Evolutionary conservation across 345 rosid species (phyloP), one percentile per base, ranked within the genome.

Genomic region (Ceriops tagal): DNA sequence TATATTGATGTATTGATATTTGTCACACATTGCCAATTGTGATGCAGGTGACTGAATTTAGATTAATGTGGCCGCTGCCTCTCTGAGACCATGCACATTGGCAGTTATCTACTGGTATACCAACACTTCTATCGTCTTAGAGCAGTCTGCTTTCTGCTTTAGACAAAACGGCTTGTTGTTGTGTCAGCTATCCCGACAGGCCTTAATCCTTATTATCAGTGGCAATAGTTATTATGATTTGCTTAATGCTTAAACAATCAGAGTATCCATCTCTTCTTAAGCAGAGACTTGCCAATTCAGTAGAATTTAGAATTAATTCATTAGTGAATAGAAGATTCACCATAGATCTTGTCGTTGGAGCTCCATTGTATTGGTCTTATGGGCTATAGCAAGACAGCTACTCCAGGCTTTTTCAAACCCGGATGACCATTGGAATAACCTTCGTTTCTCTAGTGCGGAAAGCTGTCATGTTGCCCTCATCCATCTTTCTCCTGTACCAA

Each of bases 381-480:
- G 13, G 20, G 64, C 5, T 1, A n/a, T 61, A 16, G 37, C 51
- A 0, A 35, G 51, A 22, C 30, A 21, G 24, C 27, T 8, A 35
- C 30, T 62, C 27, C 51, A 37, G n/a, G 65, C 9, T 24, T 18
- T 43, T 24, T 63, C 53, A 37, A 26, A 10, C 27, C 53, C 66
- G 5, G 66, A 39, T 37, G 28, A 37, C 8, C 10, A 21, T 8
- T 62, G 66, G 1, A 6, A 3, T 13, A 49, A 43, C 20, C 53
- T 39, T 39, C 13, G 39, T 39, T 39, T 62, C 15, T 43, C 6
- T 8, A 19, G 67, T 49, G 56, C 13, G 53, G 22, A 28, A 35
- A 32, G 53, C 31, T 39, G 62, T 39, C 62, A 43, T 39, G 53
- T 58, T 19, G 58, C 71, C 58, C 63, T 27, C 3, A 43, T 43